Conservation (phyloP, 2,329 filamentous ascomycete species). For the Cyanodermella asteris region DNA sequence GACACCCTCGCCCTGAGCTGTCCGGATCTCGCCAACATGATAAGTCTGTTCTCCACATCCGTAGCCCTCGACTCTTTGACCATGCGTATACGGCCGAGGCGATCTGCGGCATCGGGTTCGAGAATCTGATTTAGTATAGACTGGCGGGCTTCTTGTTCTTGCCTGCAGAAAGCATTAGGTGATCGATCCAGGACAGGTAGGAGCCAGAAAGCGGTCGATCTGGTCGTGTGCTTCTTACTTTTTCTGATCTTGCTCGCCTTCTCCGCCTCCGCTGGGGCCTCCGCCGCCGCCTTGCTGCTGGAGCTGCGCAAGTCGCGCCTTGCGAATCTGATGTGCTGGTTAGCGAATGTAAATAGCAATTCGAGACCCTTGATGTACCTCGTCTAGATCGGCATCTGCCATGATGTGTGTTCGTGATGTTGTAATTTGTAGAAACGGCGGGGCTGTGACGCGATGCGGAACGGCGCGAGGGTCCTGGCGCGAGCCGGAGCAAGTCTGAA, state of each 20-base stretch:
- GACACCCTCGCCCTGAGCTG: slow-evolving; percentile 76
- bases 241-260: slow-evolving; percentile 38
- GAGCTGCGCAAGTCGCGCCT: slow-evolving; percentile 81
- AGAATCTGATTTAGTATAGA: slow-evolving; percentile 81
- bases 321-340: slow-evolving; percentile 44
- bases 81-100: slow-evolving; percentile 78
- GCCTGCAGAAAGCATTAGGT: slow-evolving; percentile 1
- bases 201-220: background rate
- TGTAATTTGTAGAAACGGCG: too few species aligned
- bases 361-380: slow-evolving; percentile 20
- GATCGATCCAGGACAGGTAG: background rate
- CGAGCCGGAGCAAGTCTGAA: too few species aligned
- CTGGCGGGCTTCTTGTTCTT: slow-evolving; percentile 39
- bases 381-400: slow-evolving; percentile 45
- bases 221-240: slow-evolving; percentile 30
- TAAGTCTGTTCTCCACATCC: slow-evolving; percentile 80
- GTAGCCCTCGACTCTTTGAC: slow-evolving; percentile 81
- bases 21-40: slow-evolving; percentile 72
- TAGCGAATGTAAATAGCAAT: slow-evolving; percentile 1
- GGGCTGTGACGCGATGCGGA: too few species aligned
- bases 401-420: slow-evolving; percentile 21
- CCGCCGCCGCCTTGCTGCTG: slow-evolving; percentile 47
- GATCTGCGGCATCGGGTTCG: slow-evolving; percentile 78
- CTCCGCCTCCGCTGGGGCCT: slow-evolving; percentile 24
- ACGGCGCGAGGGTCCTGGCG: too few species aligned